Evolutionary conservation across 2,329 filamentous ascomycete species (phyloP), one percentile per base, ranked within the genome.

Genomic region (Pseudogymnoascus pannorum): DNA sequence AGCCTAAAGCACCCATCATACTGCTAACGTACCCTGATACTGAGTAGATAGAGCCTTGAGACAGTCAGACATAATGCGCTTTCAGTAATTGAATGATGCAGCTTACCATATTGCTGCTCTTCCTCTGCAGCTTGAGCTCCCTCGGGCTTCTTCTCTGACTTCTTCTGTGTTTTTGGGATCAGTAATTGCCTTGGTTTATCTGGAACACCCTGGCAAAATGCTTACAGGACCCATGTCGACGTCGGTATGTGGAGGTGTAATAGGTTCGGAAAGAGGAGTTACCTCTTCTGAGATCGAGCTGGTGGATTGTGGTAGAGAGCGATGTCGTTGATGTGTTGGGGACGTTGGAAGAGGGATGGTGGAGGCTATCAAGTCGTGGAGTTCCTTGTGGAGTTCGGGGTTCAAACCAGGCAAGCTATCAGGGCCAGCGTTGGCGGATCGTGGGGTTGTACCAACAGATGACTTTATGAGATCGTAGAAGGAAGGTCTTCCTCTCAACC

Each of bases 31-130:
- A 82, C 80, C 80, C 83, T 60, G 87, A 89, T 69, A 91, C 79
- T 65, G 87, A 90, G 78, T 86, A 90, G 77, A 91, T 83, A 65
- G 79, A 77, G 70, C 85, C 80, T 81, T 66, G 38, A 57, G 58
- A 72, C 67, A 72, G 69, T 58, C 33, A 36, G 29, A 18, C 20
- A 57, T 14, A 38, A 44, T 44, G 58, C 16, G 24, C 18, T 26
- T 59, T 62, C 57, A 64, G 61, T 59, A 60, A 48, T 40, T 40
- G 59, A 26, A 12, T 42, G 44, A 59, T 51, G 60, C 61, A 61
- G 68, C 75, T 60, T 74, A 80, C 82, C 87, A 79, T 82, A 77
- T 68, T 83, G 77, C 61, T 79, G 77, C 71, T 86, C 82, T 60
- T 76, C 72, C 65, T 76, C 74, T 61, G 72, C 72, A 64, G 75